Evolutionary conservation across 75 land plant genomes (phyloP), one percentile per base, ranked within the genome.

Genomic region (Pinus tabuliformis): DNA sequence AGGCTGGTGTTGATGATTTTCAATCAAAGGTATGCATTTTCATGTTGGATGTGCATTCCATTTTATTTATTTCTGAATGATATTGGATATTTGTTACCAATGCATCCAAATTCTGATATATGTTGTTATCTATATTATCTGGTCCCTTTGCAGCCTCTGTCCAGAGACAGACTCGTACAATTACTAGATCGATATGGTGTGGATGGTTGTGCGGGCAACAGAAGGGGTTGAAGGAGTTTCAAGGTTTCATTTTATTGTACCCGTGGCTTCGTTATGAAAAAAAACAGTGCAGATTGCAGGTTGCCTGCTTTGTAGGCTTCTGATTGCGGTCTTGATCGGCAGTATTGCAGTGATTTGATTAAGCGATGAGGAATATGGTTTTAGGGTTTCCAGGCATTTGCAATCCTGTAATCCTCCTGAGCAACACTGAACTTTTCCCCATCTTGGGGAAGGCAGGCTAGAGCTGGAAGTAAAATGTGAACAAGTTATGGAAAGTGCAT

Each of bases 1-100:
- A 86, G 57, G 91, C 89, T 56, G 91, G 91, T 24, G 91, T 88
- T 3, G 79, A 87, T 76, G 91, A 89, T 22, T 89, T 89, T 64
- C 83, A 66, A 39, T 77, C 9, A 45, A 45, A 45, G 52, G 52
- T 45, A 45, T 45, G 1, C 0, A 45, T 45, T 45, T 45, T 3
- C 13, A 17, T 1, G 33, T 20, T 33, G 33, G 7, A 36, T 37
- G 4, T 64, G 39, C 17, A 28, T 45, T 45, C 8, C 49, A 6
- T 6, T 45, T 6, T 45, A 6, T 45, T 45, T 45, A 6, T 45
- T 6, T 6, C 9, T 45, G 6, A 45, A 45, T 6, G 49, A 45
- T 45, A 8, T 45, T 45, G 8, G 49, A 45, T 42, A 45, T 45
- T 45, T 45, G 49, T 45, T 45, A 45, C 49, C 9, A 45, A 45